A percentile compares a stretch with the other conserved stretches of the same genome.
Evolutionary conservation across 352 stramenopile genomes (phyloP).

Genomic region (Globisporangium irregulare): DNA sequence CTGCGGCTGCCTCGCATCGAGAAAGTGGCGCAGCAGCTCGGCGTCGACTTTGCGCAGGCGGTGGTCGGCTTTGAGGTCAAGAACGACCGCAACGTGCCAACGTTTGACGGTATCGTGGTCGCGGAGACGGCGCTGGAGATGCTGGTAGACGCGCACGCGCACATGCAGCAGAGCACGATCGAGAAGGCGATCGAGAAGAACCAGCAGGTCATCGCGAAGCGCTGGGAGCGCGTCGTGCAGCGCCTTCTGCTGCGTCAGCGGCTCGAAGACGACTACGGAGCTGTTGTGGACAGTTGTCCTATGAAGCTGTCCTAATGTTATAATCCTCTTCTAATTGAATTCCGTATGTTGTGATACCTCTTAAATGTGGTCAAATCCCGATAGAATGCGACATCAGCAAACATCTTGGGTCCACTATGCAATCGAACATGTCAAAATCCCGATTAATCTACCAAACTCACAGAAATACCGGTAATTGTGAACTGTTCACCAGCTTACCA

Average conservation of each 20-base stretch:
- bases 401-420: too few relatives aligned
- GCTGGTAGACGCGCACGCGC: constrained; percentile 68
- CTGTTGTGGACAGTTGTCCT: background rate
- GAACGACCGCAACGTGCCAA: constrained; percentile 60
- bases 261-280: constrained; percentile 77
- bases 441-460: too few relatives aligned
- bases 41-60: constrained; percentile 76
- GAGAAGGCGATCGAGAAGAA: constrained; percentile 73
- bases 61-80: constrained; percentile 78
- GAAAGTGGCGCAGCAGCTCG: constrained; percentile 57
- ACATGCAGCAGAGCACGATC: constrained; percentile 61
- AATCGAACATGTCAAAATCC: too few relatives aligned
- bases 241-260: constrained; percentile 63
- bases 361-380: too few relatives aligned
- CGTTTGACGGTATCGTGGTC: constrained; percentile 77
- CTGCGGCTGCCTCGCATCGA: constrained; percentile 63
- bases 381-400: too few relatives aligned
- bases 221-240: constrained; percentile 68
- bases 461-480: too few relatives aligned
- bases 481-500: too few relatives aligned
- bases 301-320: too few relatives aligned
- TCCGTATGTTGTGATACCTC: too few relatives aligned
- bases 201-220: constrained; percentile 44
- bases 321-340: too few relatives aligned
- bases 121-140: constrained; percentile 32